Base-by-base conservation (phyloP, 495 filamentous ascomycete species). In the Chlorociboria aeruginascens region DNA sequence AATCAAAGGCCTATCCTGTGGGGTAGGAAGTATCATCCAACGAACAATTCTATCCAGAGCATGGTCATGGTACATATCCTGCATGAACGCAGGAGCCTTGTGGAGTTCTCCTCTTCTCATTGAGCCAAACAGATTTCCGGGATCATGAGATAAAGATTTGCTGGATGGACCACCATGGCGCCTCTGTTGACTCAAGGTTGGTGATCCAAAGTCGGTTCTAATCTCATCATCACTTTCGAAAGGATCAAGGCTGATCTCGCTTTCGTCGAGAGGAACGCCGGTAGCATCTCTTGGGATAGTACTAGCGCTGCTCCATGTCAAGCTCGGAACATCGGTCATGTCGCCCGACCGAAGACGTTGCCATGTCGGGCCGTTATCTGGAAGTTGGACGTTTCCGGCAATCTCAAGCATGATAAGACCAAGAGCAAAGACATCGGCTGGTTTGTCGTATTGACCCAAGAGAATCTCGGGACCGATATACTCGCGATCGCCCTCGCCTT, bases 391-490 rank as follows among this genome's bases (percentile, higher is more conserved):
- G 51, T 98, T 98, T 35, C 85, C 85, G 8, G 88, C 89, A 55
- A 87, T 88, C 66, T 98, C 92, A 34, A 95, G 77, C 63, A 96
- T 84, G 59, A 96, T 90, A 49, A 96, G 72, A 30, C 92, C 92
- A 16, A 98, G 74, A 3, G 90, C 83, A 64, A 96, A 98, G 33
- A 98, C 77, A 63, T 98, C 92, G 36, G 85, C 81, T 3, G 92
- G 84, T 59, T 92, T 92, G 64, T 94, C 89, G 57, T 79, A 88
- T 47, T 80, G 75, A 32, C 85, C 89, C 58, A 71, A 73, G 10
- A 98, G 73, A 40, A 95, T 84, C 60, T 98, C 92, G 0, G 89
- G 89, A 7, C 83, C 89, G 57, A 98, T 88, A 60, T 98, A 98
- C 59, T 92, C 86, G 39, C 92, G 85, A 58, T 98, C 92, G 13